These are phyloP conservation scores for Chlorella sp. DNA, from an alignment of 139 green algal species.

Conservation along the genomic window DNA sequence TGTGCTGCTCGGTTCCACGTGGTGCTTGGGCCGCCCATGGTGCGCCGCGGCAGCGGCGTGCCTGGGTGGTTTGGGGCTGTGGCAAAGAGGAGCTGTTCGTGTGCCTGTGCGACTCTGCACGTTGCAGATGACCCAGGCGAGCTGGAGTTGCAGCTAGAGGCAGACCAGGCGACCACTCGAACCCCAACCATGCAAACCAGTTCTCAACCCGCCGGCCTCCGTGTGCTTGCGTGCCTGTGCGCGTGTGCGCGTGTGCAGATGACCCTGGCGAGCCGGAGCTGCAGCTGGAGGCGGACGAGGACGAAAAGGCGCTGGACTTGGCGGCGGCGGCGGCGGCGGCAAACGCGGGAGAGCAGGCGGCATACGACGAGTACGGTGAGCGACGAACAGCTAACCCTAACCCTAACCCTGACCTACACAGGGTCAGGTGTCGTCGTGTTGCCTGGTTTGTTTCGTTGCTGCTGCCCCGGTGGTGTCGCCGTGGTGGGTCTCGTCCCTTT, in stretches of 20 bases:
- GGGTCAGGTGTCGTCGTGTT: too few relatives aligned
- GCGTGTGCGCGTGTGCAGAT: conserved; percentile 3
- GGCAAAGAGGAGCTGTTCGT: neutral
- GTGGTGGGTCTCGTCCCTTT: too few relatives aligned
- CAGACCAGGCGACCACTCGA: neutral
- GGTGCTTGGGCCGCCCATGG: too few relatives aligned
- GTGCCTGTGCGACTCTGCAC: neutral
- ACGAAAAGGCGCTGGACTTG: conserved; percentile 1
- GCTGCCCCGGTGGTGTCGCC: too few relatives aligned
- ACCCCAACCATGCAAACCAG: neutral
- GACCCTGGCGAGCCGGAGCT: neutral
- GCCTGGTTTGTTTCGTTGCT: too few relatives aligned
- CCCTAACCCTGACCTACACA: conserved; percentile 1
- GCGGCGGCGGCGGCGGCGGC: conserved; percentile 3
- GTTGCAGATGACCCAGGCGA: neutral
- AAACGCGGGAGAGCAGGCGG: conserved; percentile 5
- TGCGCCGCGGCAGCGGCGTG: too few relatives aligned
- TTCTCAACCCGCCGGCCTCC: too few relatives aligned
- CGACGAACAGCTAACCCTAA: neutral
- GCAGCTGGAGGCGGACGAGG: conserved; percentile 14
- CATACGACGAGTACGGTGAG: conserved; percentile 3
- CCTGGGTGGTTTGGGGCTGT: too few relatives aligned
- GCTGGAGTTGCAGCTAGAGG: neutral
- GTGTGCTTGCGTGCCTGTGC: too few relatives aligned
- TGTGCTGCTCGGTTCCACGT: too few relatives aligned